Percentiles rank a stretch among this genome's conserved stretches.
Conservation (phyloP, 176 grass and related monocot species). For the Dactylis glomerata region DNA sequence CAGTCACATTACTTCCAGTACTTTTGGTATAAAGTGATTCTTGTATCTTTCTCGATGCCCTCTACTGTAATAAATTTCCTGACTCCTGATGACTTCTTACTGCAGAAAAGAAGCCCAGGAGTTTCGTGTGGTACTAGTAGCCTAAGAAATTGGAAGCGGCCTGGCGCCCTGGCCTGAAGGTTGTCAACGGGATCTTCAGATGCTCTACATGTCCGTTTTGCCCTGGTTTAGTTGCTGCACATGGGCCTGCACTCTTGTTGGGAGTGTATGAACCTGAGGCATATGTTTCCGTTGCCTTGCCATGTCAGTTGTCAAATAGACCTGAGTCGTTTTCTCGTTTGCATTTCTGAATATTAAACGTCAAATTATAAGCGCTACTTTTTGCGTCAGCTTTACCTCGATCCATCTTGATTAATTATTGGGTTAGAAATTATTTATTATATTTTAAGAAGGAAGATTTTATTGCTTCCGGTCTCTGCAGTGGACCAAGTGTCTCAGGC, state of each 20-base stretch:
- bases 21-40: too few species aligned
- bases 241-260: not conserved
- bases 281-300: not conserved
- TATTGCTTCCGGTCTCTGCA: not conserved
- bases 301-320: too few species aligned
- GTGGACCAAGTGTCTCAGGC: too few species aligned
- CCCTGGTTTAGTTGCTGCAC: slow-evolving; percentile 17
- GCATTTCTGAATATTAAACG: not conserved
- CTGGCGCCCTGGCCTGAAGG: slow-evolving; percentile 34
- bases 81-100: not conserved
- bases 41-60: too few species aligned
- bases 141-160: slow-evolving; percentile 55
- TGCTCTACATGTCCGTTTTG: not conserved
- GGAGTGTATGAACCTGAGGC: too few species aligned
- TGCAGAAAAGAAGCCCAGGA: not conserved
- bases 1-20: too few species aligned
- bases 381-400: not conserved
- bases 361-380: not conserved
- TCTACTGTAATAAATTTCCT: too few species aligned
- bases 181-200: not conserved
- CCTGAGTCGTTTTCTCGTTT: not conserved
- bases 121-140: slow-evolving; percentile 16
- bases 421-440: not conserved
- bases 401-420: not conserved
- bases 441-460: not conserved